These are phyloP conservation scores for Penicillium sp. DNA, from an alignment of 2,329 filamentous ascomycete genomes.

Conservation along the genomic window DNA sequence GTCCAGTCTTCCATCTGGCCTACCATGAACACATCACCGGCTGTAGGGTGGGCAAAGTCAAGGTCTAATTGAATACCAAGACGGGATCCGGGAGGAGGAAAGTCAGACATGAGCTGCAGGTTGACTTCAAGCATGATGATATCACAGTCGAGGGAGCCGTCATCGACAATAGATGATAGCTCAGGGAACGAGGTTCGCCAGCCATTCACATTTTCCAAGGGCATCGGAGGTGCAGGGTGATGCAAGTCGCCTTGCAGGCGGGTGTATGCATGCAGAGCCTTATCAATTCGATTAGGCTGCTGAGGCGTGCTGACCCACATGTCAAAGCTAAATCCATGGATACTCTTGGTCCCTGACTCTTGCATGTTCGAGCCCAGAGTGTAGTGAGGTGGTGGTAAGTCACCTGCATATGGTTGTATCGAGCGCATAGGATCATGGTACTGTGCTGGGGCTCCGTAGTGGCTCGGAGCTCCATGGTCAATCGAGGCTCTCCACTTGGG, in stretches of 20 bases:
- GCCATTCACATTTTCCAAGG: conserved; percentile 39
- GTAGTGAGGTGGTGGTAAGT: conserved; percentile 36
- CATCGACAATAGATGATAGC: conserved; percentile 36
- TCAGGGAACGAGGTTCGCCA: conserved; percentile 46
- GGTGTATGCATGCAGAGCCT: conserved; percentile 47
- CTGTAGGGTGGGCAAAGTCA: conserved; percentile 38
- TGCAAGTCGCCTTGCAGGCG: conserved; percentile 41
- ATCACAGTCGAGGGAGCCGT: conserved; percentile 40
- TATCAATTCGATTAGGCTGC: conserved; percentile 37
- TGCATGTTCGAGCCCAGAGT: conserved; percentile 35
- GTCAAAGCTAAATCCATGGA: conserved; percentile 43
- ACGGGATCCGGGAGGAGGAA: conserved; percentile 41
- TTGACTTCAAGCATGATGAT: conserved; percentile 47
- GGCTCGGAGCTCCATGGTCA: conserved; percentile 30
- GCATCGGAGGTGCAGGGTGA: conserved; percentile 36
- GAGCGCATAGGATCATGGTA: conserved; percentile 35
- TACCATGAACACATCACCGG: conserved; percentile 32
- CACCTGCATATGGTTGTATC: conserved; percentile 33
- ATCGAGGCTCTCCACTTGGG: conserved; percentile 35
- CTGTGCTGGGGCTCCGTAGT: conserved; percentile 29
- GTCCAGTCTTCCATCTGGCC: conserved; percentile 44
- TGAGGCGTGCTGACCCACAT: conserved; percentile 47
- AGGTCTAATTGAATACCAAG: conserved; percentile 45
- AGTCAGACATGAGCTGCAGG: conserved; percentile 45
- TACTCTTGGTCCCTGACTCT: conserved; percentile 27